Base-by-base conservation (phyloP, 139 green algal species). In the Coelastrella sp. region DNA sequence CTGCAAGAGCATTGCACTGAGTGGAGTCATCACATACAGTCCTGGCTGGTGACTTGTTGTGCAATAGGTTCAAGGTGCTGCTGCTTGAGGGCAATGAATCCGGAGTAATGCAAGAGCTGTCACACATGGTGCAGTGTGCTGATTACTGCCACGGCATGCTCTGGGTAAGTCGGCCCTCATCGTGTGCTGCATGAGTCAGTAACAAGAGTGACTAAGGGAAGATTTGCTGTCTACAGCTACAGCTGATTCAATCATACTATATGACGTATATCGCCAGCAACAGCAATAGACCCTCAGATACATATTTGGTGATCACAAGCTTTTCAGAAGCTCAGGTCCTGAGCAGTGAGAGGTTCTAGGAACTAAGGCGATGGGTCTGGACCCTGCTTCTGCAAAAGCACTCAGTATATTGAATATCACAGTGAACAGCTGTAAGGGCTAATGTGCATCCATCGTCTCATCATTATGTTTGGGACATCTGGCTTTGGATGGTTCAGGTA, bases 101-200 rank as follows among this genome's bases (percentile, higher is more conserved):
- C 5, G 83, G 65, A 10, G 24, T 87, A 65, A 7, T 88, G 66
- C 15, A 66, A 17, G 83, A 79, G 49, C 35, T 88, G n/a, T 22
- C 12, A 17, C 65, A 56, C 66, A 66, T 88, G 83, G 49, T 59
- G 17, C 7, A 9, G 22, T 88, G 83, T 66, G 65, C 15, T 24
- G 83, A 88, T 66, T 88, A 80, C 83, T 57, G 49, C 19, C 60
- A 35, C 17, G 27, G 68, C 35, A 88, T 88, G 83, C 83, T 88
- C 7, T 57, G 17, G 66, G 83, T 88, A 17, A 78, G 83, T 80
- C 22, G 1, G 24, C 6, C 25, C 0, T 76, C 15, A 70, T 70
- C 5, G 4, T 70, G 15, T 17, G 12, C 63, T 6, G 63, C 63
- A 70, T 70, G 63, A 70, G 15, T 22, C 63, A 70, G 63, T 17